Evolutionary conservation across 495 filamentous ascomycete species (phyloP).

Genomic region (Elasticomyces elasticus): DNA sequence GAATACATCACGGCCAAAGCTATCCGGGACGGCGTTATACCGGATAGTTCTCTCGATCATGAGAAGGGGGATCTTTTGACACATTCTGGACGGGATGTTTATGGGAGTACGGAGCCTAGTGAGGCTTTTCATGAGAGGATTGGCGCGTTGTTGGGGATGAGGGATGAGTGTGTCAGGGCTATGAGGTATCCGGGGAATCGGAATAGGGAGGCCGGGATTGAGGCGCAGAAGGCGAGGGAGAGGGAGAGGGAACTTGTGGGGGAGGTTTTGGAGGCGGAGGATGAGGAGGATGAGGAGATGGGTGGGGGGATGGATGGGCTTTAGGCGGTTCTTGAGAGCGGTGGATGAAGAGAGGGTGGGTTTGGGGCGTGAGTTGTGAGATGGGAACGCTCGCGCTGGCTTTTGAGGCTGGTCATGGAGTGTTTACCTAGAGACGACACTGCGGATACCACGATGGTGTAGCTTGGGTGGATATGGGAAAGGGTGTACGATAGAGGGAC

Average conservation of each 20-base stretch:
- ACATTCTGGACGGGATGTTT: conserved; percentile 89
- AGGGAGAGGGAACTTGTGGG: conserved; percentile 92
- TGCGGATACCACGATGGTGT: too few relatives aligned
- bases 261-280: conserved; percentile 93
- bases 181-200: conserved; percentile 99
- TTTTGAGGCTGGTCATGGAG: not conserved
- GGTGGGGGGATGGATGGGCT: conserved; percentile 53
- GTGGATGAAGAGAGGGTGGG: not conserved
- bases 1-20: conserved; percentile 99
- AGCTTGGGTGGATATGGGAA: too few relatives aligned
- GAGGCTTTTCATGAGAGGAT: conserved; percentile 98
- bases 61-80: conserved; percentile 97
- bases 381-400: too few relatives aligned
- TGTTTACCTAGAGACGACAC: too few relatives aligned
- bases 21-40: conserved; percentile 93
- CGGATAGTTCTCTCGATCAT: conserved; percentile 88
- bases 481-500: too few relatives aligned
- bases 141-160: conserved; percentile 74
- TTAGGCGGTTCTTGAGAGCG: not conserved
- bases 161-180: conserved; percentile 97
- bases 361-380: too few relatives aligned
- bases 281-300: conserved; percentile 82
- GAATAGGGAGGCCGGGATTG: conserved; percentile 94
- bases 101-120: conserved; percentile 87
- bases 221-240: conserved; percentile 92